Evolutionary conservation across 2,329 filamentous ascomycete species (phyloP).

Genomic region (Colletotrichum lentis): DNA sequence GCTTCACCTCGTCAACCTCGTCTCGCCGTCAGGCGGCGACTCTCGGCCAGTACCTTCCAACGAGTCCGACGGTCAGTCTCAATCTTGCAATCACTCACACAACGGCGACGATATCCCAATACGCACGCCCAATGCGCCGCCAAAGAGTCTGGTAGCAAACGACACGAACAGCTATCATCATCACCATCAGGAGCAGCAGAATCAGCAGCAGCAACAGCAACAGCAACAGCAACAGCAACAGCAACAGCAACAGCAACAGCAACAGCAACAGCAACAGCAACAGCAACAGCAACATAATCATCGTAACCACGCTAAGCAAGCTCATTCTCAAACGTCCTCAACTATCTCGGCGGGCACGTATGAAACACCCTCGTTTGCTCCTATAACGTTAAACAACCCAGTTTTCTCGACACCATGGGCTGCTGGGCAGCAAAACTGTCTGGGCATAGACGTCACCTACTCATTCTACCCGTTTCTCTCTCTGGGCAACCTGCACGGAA

Average conservation of each 20-base stretch:
- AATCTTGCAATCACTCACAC: conserved; percentile 8
- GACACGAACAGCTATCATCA: neutral
- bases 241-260: too few relatives aligned
- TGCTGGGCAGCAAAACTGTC: conserved; percentile 42
- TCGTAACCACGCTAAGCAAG: conserved; percentile 6
- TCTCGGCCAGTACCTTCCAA: conserved; percentile 37
- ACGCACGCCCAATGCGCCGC: neutral
- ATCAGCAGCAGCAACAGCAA: too few relatives aligned
- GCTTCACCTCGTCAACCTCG: conserved; percentile 43
- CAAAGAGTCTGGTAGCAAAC: conserved; percentile 13
- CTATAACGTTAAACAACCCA: neutral
- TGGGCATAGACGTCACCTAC: conserved; percentile 51
- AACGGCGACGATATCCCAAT: neutral
- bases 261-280: too few relatives aligned
- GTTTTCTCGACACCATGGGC: conserved; percentile 38
- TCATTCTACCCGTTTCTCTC: conserved; percentile 55
- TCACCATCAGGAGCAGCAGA: neutral
- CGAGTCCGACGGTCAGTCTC: neutral
- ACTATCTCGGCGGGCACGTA: conserved; percentile 27
- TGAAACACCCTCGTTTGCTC: neutral
- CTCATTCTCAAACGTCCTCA: neutral
- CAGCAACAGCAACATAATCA: too few relatives aligned
- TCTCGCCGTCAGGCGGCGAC: conserved; percentile 44
- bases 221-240: too few relatives aligned
- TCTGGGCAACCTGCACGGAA: conserved; percentile 46